Percentiles rank a stretch among this genome's conserved stretches.
Evolutionary conservation across 2,329 filamentous ascomycete species (phyloP).

Genomic region (Arachnomyces sp.): DNA sequence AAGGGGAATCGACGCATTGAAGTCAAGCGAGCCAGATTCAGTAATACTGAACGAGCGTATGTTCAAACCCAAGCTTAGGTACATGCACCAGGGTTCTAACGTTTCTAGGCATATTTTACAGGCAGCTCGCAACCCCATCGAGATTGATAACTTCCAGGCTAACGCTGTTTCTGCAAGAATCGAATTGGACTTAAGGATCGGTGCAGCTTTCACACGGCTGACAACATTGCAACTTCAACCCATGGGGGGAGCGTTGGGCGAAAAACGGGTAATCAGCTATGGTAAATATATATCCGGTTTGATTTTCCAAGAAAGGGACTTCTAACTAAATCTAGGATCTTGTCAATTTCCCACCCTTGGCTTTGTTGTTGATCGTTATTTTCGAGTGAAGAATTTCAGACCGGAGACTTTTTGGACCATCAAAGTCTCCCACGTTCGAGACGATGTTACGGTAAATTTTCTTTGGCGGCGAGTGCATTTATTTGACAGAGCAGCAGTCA

Average conservation of each 20-base stretch:
- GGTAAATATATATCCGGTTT: slow-evolving; percentile 43
- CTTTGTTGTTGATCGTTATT: slow-evolving; percentile 94
- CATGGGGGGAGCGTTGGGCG: slow-evolving; percentile 59
- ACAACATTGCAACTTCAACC: slow-evolving; percentile 70
- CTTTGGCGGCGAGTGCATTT: slow-evolving; percentile 73
- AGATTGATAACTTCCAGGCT: slow-evolving; percentile 77
- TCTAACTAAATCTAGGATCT: slow-evolving; percentile 49
- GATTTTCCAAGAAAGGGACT: slow-evolving; percentile 1
- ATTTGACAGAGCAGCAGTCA: slow-evolving; percentile 77
- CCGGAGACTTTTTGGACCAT: slow-evolving; percentile 91
- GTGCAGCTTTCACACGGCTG: slow-evolving; percentile 84
- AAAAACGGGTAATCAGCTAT: slow-evolving; percentile 65
- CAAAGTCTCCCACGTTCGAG: slow-evolving; percentile 69
- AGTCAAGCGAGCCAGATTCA: slow-evolving; percentile 82
- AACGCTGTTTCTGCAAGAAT: slow-evolving; percentile 83
- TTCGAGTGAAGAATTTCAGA: slow-evolving; percentile 87
- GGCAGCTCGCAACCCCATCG: slow-evolving; percentile 68
- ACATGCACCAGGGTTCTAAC: slow-evolving; percentile 6
- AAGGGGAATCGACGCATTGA: slow-evolving; percentile 66
- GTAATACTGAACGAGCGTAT: slow-evolving; percentile 87
- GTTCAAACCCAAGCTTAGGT: slow-evolving; percentile 23
- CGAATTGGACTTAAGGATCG: slow-evolving; percentile 86
- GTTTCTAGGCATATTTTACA: slow-evolving; percentile 67
- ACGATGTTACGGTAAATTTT: slow-evolving; percentile 74
- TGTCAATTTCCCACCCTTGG: slow-evolving; percentile 96